phyloP scores from a whole-genome alignment of 768 basidiomycete genomes.

The Lactarius vividus region DNA sequence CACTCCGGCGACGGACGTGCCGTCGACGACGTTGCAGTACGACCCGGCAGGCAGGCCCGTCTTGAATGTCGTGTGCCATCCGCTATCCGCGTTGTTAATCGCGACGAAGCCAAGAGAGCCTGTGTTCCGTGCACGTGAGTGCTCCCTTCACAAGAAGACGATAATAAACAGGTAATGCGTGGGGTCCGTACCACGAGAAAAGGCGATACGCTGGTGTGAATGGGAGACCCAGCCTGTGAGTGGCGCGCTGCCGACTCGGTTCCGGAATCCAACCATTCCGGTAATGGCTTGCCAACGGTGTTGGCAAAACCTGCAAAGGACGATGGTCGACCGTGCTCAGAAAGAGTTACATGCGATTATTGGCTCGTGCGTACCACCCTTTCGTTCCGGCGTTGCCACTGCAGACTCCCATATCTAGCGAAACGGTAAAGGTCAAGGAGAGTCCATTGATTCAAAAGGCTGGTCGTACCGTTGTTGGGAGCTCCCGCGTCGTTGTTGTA shows the following conservation, averaged over 20 bases:
- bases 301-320: slow-evolving; percentile 49
- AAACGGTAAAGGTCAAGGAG: neutral
- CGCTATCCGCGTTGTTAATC: slow-evolving; percentile 60
- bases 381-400: slow-evolving; percentile 46
- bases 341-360: neutral
- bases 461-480: slow-evolving; percentile 50
- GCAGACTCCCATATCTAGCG: slow-evolving; percentile 48
- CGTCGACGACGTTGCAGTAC: slow-evolving; percentile 66
- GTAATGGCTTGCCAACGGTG: slow-evolving; percentile 56
- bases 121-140: slow-evolving; percentile 26
- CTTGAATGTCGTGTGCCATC: slow-evolving; percentile 55
- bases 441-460: neutral
- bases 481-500: slow-evolving; percentile 52
- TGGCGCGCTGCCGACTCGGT: slow-evolving; percentile 50
- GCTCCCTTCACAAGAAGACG: neutral
- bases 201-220: slow-evolving; percentile 59
- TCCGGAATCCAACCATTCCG: slow-evolving; percentile 62
- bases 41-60: slow-evolving; percentile 56
- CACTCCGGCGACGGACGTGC: slow-evolving; percentile 38
- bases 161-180: too few species aligned
- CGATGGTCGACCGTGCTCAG: too few species aligned
- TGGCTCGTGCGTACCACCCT: slow-evolving; percentile 42
- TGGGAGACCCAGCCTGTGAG: slow-evolving; percentile 60
- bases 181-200: slow-evolving; percentile 50
- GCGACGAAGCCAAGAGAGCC: slow-evolving; percentile 59